These are phyloP conservation scores for Glebionis coronaria DNA, from an alignment of 129 eudicot genomes.

Conservation along the genomic window DNA sequence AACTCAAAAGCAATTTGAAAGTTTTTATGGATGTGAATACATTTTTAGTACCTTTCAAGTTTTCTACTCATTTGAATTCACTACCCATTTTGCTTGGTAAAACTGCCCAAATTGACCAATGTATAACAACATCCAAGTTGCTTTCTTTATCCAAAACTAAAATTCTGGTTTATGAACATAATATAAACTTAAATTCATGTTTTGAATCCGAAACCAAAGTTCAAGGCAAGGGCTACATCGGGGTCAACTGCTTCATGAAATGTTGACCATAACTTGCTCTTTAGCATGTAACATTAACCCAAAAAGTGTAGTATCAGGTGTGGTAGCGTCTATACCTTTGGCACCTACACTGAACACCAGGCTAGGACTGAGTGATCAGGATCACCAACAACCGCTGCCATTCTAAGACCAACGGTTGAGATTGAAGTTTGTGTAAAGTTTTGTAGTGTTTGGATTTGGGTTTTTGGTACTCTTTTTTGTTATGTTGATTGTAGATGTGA, in stretches of 20 bases:
- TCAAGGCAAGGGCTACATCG: constrained; percentile 51
- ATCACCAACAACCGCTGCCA: constrained; percentile 36
- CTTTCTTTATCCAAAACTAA: too few species aligned
- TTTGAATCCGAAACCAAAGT: constrained; percentile 64
- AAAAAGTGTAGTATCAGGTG: constrained; percentile 46
- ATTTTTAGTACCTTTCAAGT: too few species aligned
- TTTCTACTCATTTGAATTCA: too few species aligned
- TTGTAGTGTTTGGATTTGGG: too few species aligned
- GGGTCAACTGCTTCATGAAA: constrained; percentile 56
- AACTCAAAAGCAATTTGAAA: too few species aligned
- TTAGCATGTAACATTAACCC: constrained; percentile 41
- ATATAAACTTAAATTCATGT: constrained; percentile 88
- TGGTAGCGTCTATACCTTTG: constrained; percentile 38
- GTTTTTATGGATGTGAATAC: too few species aligned
- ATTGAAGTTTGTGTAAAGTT: constrained; percentile 40
- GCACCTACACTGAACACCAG: too few species aligned
- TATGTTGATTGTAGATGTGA: too few species aligned
- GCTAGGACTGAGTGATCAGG: constrained; percentile 45
- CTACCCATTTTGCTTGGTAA: too few species aligned
- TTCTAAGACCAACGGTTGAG: constrained; percentile 34
- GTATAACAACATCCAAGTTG: too few species aligned
- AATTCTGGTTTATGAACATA: constrained; percentile 31
- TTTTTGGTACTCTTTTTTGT: too few species aligned
- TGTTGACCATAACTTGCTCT: constrained; percentile 63
- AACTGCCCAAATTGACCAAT: too few species aligned